Evolutionary conservation across 208 protist genomes (phyloP).

Genomic region (Trypanosoma congolense): DNA sequence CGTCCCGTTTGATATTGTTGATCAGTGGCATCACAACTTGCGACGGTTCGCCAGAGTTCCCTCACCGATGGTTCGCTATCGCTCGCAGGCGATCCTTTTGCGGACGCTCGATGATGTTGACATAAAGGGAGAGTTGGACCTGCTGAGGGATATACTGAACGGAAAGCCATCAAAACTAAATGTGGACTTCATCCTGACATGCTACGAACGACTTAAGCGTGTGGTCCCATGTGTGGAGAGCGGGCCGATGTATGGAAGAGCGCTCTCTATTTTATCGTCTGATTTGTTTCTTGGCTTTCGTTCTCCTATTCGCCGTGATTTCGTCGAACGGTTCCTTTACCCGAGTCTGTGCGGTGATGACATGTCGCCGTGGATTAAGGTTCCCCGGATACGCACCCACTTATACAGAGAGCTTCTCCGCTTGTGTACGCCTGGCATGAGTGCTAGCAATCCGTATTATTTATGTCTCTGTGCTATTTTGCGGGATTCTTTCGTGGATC

Average conservation of each 20-base stretch:
- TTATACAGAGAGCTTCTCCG: constrained; percentile 66
- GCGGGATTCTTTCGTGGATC: constrained; percentile 73
- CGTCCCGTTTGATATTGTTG: constrained; percentile 64
- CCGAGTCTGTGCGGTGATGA: constrained; percentile 76
- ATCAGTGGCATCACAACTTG: constrained; percentile 83
- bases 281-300: constrained; percentile 87
- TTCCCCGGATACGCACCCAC: constrained; percentile 66
- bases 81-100: constrained; percentile 74
- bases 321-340: constrained; percentile 86
- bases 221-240: constrained; percentile 56
- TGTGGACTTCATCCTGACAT: constrained; percentile 84
- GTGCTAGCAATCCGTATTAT: constrained; percentile 74
- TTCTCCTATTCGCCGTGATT: constrained; percentile 85
- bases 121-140: constrained; percentile 74
- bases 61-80: constrained; percentile 79
- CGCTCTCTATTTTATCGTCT: constrained; percentile 82
- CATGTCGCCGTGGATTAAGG: constrained; percentile 67
- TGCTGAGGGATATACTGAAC: constrained; percentile 75
- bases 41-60: constrained; percentile 55
- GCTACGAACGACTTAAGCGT: constrained; percentile 85
- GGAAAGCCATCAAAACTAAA: constrained; percentile 74
- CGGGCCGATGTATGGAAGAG: constrained; percentile 66
- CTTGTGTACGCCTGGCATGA: constrained; percentile 73
- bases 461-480: constrained; percentile 84
- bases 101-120: constrained; percentile 58